These are phyloP conservation scores for Apiotrichum montevideense DNA, from an alignment of 1,284 basidiomycete species.

Conservation along the genomic window DNA sequence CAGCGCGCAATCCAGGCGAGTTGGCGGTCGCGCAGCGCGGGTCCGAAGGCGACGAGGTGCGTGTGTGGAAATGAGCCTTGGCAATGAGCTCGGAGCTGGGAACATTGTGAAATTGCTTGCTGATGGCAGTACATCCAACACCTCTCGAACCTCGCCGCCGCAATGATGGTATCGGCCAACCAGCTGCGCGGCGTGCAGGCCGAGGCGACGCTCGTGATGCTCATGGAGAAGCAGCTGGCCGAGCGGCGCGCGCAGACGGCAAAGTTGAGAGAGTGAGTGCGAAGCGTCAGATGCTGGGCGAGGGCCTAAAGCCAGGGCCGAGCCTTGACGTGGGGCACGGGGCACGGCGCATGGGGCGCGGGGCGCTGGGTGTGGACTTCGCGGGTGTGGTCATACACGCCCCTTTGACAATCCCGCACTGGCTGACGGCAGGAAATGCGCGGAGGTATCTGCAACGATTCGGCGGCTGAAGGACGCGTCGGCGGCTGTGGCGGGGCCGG, in stretches of 20 bases:
- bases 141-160: slow-evolving; percentile 38
- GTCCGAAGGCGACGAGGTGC: slow-evolving; percentile 42
- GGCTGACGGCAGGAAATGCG: slow-evolving; percentile 8
- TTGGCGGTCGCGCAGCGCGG: slow-evolving; percentile 27
- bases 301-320: too few relatives aligned
- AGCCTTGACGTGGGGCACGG: background rate
- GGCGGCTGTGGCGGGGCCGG: background rate
- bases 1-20: slow-evolving; percentile 36
- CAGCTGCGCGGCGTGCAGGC: slow-evolving; percentile 39
- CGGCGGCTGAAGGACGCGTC: slow-evolving; percentile 9
- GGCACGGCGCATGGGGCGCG: too few relatives aligned
- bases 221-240: slow-evolving; percentile 41
- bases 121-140: slow-evolving; percentile 41
- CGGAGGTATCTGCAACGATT: slow-evolving; percentile 14
- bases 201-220: slow-evolving; percentile 39
- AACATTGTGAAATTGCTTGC: background rate
- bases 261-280: slow-evolving; percentile 25
- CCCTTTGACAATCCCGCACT: background rate
- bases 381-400: background rate
- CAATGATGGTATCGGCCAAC: slow-evolving; percentile 42
- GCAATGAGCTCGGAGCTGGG: background rate
- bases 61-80: background rate
- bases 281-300: background rate
- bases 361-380: background rate
- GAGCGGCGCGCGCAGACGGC: slow-evolving; percentile 31